Evolutionary conservation across 176 grass and related monocot species (phyloP).

Genomic region (Oryza glaberrima): DNA sequence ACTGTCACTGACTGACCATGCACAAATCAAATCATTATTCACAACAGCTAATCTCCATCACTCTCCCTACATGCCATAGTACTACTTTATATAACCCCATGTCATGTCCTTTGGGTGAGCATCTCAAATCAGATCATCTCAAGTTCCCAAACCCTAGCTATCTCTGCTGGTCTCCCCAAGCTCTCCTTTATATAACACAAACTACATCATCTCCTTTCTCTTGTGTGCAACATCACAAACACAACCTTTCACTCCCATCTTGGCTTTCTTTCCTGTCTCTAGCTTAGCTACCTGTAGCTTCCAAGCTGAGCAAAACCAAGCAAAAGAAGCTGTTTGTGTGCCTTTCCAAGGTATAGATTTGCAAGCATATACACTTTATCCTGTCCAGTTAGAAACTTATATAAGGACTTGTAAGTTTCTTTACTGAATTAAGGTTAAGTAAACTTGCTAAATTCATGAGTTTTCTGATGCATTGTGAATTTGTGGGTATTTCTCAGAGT

Average conservation of each 20-base stretch:
- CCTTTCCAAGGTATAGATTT: slow-evolving; percentile 36
- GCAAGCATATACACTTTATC: not conserved
- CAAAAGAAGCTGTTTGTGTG: not conserved
- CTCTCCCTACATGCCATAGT: not conserved
- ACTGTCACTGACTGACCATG: slow-evolving; percentile 33
- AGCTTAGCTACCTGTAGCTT: slow-evolving; percentile 40
- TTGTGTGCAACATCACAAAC: slow-evolving; percentile 27
- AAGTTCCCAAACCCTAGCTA: slow-evolving; percentile 40
- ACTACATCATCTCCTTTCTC: not conserved
- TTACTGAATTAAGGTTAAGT: not conserved
- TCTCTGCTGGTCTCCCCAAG: not conserved
- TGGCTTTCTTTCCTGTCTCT: slow-evolving; percentile 61
- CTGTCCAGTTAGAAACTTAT: not conserved
- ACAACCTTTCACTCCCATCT: slow-evolving; percentile 42
- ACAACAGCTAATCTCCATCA: slow-evolving; percentile 54
- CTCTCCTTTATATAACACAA: slow-evolving; percentile 45
- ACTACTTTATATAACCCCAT: slow-evolving; percentile 11
- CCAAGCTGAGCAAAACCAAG: slow-evolving; percentile 39
- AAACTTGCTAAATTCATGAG: not conserved
- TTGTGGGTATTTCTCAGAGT: not conserved
- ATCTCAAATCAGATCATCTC: slow-evolving; percentile 35
- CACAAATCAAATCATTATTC: slow-evolving; percentile 41
- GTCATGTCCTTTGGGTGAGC: slow-evolving; percentile 29
- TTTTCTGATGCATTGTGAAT: not conserved
- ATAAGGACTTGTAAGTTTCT: not conserved